Base-by-base conservation (phyloP, 441 rosid genomes). In the Gossypium laxum region DNA sequence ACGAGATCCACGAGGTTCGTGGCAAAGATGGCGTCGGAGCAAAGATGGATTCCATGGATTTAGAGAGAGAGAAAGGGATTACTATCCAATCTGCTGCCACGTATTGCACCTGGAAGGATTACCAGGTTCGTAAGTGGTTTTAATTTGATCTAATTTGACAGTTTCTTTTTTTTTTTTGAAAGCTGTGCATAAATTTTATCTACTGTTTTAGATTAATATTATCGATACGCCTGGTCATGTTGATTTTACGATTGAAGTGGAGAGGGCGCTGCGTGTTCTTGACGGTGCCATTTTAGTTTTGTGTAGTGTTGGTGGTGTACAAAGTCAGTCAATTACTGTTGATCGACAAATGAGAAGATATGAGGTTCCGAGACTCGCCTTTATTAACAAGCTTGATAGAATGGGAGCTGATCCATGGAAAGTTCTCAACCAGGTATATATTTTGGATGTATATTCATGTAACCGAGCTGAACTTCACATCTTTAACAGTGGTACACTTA, bases 321-420 rank as follows among this genome's bases (percentile, higher is more conserved):
- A 94, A 74, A 94, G 99, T 84, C 99, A 90, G 80, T 94, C 99
- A 14, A 94, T 94, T 64, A 94, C 99, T 0, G 98, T 94, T 19
- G 99, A 94, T 79, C 86, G 98, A 73, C 99, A 94, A 81, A 94
- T 94, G 99, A 94, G 92, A 81, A 87, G 99, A 80, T 94, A 94
- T 12, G 94, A 88, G 70, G 98, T 94, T 24, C 97, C 98, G 0
- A 81, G 99, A 74, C 76, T 94, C 38, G 97, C 93, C 0, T 94
- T 94, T 84, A 92, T 92, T 50, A 94, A 94, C 75, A 94, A 94
- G 82, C 99, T 94, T 70, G 99, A 94, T 82, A 79, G 99, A 55
- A 94, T 90, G 98, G 99, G 98, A 76, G 98, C 99, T 18, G 99
- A 92, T 80, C 99, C 98, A 0, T 92, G 97, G 98, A 94, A 92